Percentiles rank a stretch among this genome's conserved stretches.
phyloP scores from a whole-genome alignment of 2,329 filamentous ascomycete genomes.

The Escovopsis sp. region DNA sequence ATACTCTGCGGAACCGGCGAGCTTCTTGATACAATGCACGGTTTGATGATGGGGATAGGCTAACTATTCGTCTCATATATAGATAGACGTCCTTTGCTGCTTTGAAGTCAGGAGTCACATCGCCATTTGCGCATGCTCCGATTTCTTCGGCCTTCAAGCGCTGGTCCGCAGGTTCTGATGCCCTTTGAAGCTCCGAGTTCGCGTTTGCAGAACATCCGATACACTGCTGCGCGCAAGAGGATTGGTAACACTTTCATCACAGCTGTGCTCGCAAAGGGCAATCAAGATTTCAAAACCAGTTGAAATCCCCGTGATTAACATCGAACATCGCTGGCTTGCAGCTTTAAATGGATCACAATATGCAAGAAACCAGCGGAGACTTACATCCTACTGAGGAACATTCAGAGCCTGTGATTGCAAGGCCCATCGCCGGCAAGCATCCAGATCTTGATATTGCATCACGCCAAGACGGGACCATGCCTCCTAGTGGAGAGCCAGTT shows the following conservation, averaged over 20 bases:
- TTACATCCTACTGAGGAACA: constrained; percentile 2
- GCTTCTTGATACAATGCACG: no score
- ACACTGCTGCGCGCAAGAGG: no score
- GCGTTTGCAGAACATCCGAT: no score
- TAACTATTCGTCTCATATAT: neutral
- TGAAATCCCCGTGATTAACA: neutral
- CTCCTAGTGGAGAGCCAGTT: neutral
- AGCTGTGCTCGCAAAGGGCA: neutral
- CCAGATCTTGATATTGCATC: neutral
- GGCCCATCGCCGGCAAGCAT: constrained; percentile 2
- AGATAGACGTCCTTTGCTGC: no score
- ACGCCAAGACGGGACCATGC: neutral
- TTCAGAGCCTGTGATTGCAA: neutral
- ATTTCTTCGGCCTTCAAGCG: no score
- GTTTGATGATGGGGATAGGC: neutral
- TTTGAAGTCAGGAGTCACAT: no score
- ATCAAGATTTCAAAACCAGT: neutral
- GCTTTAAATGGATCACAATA: neutral
- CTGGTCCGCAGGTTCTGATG: no score
- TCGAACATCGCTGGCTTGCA: neutral
- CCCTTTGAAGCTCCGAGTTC: no score
- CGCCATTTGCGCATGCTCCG: no score
- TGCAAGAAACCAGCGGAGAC: neutral
- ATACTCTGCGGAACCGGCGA: neutral
- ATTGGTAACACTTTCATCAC: no score